Evolutionary conservation across 2,329 filamentous ascomycete species (phyloP).

Genomic region (Penicillium sp.): DNA sequence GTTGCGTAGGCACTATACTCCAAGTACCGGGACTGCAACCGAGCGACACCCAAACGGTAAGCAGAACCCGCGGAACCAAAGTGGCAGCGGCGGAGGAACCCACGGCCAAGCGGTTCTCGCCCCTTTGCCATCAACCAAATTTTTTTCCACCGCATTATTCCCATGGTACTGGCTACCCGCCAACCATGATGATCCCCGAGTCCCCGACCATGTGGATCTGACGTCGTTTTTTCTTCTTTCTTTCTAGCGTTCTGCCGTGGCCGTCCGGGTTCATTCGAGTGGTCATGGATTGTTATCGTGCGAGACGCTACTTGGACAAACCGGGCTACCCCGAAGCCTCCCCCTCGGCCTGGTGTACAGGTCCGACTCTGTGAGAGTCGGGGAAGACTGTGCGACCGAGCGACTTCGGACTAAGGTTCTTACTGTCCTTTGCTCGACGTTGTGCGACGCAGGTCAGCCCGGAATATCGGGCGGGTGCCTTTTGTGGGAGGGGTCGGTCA

Average conservation of each 20-base stretch:
- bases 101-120: neutral
- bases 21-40: neutral
- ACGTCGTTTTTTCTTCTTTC: constrained; percentile 15
- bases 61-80: neutral
- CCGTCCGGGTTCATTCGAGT: neutral
- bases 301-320: neutral
- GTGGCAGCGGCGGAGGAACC: neutral
- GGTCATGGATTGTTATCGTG: neutral
- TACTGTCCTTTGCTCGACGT: constrained; percentile 3
- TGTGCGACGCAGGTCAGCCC: constrained; percentile 2
- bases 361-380: constrained; percentile 4
- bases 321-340: neutral
- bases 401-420: constrained; percentile 12
- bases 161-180: too few species aligned
- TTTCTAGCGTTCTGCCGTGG: neutral
- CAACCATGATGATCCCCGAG: neutral
- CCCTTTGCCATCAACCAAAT: constrained; percentile 5
- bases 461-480: neutral
- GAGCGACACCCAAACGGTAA: neutral
- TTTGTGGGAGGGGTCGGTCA: neutral
- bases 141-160: neutral
- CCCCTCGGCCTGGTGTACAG: neutral
- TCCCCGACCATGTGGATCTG: constrained; percentile 28
- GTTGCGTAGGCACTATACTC: neutral
- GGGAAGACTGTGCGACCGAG: neutral